Percentiles rank a stretch among this genome's conserved stretches.
Evolutionary conservation across 306 rosid species (phyloP).

Genomic region (Phaseolus lunatus): DNA sequence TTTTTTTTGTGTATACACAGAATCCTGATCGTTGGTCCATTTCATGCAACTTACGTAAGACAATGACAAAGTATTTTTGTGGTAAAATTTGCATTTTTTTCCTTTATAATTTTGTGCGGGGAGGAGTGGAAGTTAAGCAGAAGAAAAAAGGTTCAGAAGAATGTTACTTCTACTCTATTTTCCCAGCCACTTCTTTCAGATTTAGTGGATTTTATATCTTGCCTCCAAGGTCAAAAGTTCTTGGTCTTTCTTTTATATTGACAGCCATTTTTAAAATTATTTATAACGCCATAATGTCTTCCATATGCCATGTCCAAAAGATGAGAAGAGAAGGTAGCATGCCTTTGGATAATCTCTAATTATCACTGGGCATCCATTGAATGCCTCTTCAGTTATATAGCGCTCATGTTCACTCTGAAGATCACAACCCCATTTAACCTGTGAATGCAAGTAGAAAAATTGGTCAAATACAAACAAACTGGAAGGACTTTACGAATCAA

Average conservation of each 20-base stretch:
- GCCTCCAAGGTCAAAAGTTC: neutral
- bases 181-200: slow-evolving; percentile 14
- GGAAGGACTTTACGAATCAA: slow-evolving; percentile 24
- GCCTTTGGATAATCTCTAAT: slow-evolving; percentile 97
- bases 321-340: slow-evolving; percentile 45
- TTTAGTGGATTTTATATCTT: neutral
- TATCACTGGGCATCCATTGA: slow-evolving; percentile 86
- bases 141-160: neutral
- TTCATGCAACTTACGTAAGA: neutral
- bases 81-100: neutral
- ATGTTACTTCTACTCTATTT: slow-evolving; percentile 8
- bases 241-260: neutral
- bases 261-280: slow-evolving; percentile 1
- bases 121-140: neutral
- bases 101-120: neutral
- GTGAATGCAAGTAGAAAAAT: slow-evolving; percentile 30
- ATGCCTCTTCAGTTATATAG: slow-evolving; percentile 89
- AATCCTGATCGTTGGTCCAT: neutral
- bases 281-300: slow-evolving; percentile 20
- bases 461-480: slow-evolving; percentile 28
- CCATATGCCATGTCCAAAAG: slow-evolving; percentile 14
- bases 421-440: slow-evolving; percentile 99
- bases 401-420: slow-evolving; percentile 99
- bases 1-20: neutral
- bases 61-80: neutral